Conservation (phyloP, 2,329 filamentous ascomycete species). For the Malbranchea cinnamomea region DNA sequence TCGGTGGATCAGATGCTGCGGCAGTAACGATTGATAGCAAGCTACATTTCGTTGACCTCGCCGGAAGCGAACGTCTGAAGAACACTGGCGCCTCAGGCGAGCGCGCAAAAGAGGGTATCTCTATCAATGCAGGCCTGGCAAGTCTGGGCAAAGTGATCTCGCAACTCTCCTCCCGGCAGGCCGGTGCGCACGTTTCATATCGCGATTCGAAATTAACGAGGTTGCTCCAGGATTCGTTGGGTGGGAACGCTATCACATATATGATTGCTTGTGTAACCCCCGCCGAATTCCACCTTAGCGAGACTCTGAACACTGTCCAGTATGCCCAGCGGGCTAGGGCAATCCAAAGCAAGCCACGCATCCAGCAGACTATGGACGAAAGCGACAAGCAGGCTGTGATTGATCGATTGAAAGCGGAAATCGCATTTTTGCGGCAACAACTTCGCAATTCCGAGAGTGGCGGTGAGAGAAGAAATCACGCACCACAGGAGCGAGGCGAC, state of each 20-base stretch:
- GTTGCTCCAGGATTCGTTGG: constrained; percentile 86
- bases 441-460: constrained; percentile 67
- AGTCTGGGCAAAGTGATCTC: constrained; percentile 97
- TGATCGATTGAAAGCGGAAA: constrained; percentile 82
- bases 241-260: constrained; percentile 94
- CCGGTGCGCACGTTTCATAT: constrained; percentile 87
- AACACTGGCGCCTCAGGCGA: constrained; percentile 94
- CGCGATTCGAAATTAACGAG: constrained; percentile 95
- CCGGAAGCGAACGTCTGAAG: constrained; percentile 90
- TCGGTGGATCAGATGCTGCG: constrained; percentile 46
- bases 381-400: constrained; percentile 89
- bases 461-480: constrained; percentile 38
- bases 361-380: constrained; percentile 79
- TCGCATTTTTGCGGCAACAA: constrained; percentile 85
- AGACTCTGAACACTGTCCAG: constrained; percentile 93
- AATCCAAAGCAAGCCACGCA: constrained; percentile 93
- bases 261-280: constrained; percentile 99
- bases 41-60: constrained; percentile 93
- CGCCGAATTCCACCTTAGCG: constrained; percentile 90
- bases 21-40: constrained; percentile 91
- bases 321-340: constrained; percentile 92
- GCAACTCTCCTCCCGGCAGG: constrained; percentile 78
- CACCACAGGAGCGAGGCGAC: constrained; percentile 56
- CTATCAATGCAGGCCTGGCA: constrained; percentile 91
- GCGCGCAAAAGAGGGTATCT: constrained; percentile 87